Conservation (phyloP, 805 yeast genomes). For the Cyberlindnera mycetangii region DNA sequence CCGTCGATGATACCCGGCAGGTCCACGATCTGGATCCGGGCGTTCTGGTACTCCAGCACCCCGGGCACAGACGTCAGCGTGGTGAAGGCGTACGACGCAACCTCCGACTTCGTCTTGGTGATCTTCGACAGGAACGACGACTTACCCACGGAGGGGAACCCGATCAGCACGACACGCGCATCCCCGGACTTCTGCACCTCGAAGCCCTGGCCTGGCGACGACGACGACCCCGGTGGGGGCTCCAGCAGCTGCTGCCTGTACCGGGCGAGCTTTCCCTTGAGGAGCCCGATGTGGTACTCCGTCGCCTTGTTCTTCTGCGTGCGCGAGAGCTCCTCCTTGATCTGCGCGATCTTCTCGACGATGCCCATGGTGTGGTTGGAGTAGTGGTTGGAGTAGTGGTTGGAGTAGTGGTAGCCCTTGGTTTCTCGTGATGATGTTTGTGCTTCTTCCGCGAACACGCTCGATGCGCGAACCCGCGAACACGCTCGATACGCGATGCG, state of each 20-base stretch:
- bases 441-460: too few species aligned
- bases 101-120: constrained; percentile 90
- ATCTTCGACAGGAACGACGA: constrained; percentile 86
- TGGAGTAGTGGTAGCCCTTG: not conserved
- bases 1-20: constrained; percentile 96
- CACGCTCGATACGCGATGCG: not conserved
- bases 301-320: constrained; percentile 98
- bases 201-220: constrained; percentile 76
- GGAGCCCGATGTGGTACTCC: constrained; percentile 90
- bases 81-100: constrained; percentile 94
- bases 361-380: too few species aligned
- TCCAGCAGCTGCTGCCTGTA: constrained; percentile 88
- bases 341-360: constrained; percentile 20
- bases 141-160: constrained; percentile 97
- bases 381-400: not conserved
- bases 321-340: constrained; percentile 71
- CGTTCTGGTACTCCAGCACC: constrained; percentile 90
- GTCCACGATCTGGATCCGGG: constrained; percentile 96
- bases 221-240: constrained; percentile 70
- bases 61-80: constrained; percentile 97
- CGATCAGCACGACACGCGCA: constrained; percentile 92
- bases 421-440: too few species aligned
- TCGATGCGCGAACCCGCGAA: too few species aligned
- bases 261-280: constrained; percentile 92
- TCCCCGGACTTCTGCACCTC: constrained; percentile 96